phyloP scores from a whole-genome alignment of 2,329 filamentous ascomycete genomes.

The Venturia oleaginea region DNA sequence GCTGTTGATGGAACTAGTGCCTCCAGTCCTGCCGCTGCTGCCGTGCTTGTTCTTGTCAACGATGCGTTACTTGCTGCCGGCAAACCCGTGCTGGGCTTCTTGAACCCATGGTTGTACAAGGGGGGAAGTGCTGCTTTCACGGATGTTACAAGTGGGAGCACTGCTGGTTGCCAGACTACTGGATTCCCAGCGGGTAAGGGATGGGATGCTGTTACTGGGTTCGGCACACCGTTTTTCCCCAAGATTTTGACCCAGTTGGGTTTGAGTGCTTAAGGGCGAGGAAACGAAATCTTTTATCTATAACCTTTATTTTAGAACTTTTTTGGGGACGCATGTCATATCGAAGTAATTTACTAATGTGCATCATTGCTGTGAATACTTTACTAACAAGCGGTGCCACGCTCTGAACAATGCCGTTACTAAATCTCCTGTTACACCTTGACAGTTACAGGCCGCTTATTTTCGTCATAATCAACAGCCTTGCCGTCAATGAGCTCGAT shows the following conservation, averaged over 20 bases:
- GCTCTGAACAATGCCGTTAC: too few species aligned
- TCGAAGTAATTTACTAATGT: too few species aligned
- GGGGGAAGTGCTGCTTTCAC: slow-evolving; percentile 18
- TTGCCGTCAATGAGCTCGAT: neutral
- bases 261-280: neutral
- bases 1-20: slow-evolving; percentile 13
- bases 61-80: slow-evolving; percentile 42
- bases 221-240: slow-evolving; percentile 33
- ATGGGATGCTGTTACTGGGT: slow-evolving; percentile 42
- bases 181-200: slow-evolving; percentile 26
- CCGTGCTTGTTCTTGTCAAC: slow-evolving; percentile 48
- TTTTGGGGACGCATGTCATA: too few species aligned
- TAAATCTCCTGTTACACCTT: neutral
- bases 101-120: slow-evolving; percentile 47
- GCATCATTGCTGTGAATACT: too few species aligned
- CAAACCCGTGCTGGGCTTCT: slow-evolving; percentile 41
- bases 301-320: too few species aligned
- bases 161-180: slow-evolving; percentile 24
- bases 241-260: slow-evolving; percentile 12
- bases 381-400: too few species aligned
- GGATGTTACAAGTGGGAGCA: slow-evolving; percentile 25
- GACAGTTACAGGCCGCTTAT: neutral
- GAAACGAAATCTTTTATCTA: too few species aligned
- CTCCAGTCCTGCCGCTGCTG: slow-evolving; percentile 41
- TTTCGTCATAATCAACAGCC: neutral